Evolutionary conservation across 139 green algal genomes (phyloP).

Genomic region (Ettlia oleoabundans): DNA sequence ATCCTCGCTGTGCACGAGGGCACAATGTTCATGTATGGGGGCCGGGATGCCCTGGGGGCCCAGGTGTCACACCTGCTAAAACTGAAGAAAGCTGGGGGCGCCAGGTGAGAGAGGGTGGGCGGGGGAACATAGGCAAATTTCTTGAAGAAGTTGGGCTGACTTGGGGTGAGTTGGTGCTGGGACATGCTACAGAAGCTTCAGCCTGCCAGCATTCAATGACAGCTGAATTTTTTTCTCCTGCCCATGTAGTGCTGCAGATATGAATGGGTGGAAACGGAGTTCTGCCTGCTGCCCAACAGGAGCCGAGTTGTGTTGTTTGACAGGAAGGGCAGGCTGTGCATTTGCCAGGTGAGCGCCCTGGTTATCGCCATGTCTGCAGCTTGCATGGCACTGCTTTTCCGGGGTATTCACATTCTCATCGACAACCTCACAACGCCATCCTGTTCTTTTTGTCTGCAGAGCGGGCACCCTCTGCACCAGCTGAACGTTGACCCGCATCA

Average conservation of each 20-base stretch:
- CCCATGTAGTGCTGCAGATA: slow-evolving; percentile 29
- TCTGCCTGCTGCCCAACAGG: not conserved
- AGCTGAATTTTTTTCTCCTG: too few relatives aligned
- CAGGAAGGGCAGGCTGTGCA: not conserved
- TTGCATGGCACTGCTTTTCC: too few relatives aligned
- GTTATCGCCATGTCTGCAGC: not conserved
- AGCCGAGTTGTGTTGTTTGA: not conserved
- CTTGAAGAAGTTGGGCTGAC: too few relatives aligned
- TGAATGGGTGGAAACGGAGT: slow-evolving; percentile 72
- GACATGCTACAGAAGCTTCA: too few relatives aligned
- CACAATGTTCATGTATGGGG: slow-evolving; percentile 8
- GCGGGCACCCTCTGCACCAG: slow-evolving; percentile 28
- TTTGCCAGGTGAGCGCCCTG: slow-evolving; percentile 7
- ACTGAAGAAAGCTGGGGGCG: not conserved
- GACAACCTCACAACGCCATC: not conserved
- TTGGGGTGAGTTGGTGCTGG: too few relatives aligned
- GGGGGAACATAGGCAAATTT: too few relatives aligned
- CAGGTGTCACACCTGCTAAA: slow-evolving; percentile 11
- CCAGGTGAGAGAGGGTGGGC: too few relatives aligned
- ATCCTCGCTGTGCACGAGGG: not conserved
- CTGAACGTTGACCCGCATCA: not conserved
- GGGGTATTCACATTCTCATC: not conserved
- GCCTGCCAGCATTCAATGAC: too few relatives aligned
- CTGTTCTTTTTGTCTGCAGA: slow-evolving; percentile 1
- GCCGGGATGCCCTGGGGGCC: slow-evolving; percentile 9